Conservation (phyloP, 2,329 filamentous ascomycete genomes). For the Cladorrhinum sp. region DNA sequence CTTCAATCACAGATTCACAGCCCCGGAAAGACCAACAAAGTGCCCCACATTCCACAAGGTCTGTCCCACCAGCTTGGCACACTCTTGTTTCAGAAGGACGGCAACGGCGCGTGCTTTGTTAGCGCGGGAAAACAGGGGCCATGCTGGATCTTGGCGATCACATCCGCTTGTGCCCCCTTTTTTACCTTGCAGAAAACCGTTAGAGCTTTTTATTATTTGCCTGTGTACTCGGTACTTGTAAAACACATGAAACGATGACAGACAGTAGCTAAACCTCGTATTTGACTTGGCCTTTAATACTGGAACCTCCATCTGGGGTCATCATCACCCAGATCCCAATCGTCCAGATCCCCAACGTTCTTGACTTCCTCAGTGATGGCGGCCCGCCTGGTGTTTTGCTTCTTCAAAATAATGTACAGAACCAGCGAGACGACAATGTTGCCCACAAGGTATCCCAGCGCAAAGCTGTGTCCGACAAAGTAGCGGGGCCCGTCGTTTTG, state of each 20-base stretch:
- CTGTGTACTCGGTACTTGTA: no score
- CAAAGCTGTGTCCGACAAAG: conserved; percentile 64
- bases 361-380: conserved; percentile 41
- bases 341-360: conserved; percentile 44
- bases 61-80: no score
- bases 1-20: background rate
- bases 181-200: background rate
- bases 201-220: no score
- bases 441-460: conserved; percentile 59
- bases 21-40: no score
- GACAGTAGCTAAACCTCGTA: conserved; percentile 3
- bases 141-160: background rate
- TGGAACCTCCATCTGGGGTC: conserved; percentile 67
- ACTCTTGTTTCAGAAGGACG: background rate
- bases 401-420: conserved; percentile 53
- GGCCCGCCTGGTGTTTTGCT: conserved; percentile 56
- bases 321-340: conserved; percentile 58
- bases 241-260: no score
- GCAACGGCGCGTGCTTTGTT: background rate
- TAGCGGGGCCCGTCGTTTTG: conserved; percentile 59
- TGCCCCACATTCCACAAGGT: background rate
- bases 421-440: conserved; percentile 54
- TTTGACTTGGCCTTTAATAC: conserved; percentile 36
- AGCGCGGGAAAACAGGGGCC: background rate
- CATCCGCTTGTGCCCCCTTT: background rate